Conservation (phyloP, 2,329 filamentous ascomycete species). For the Phoma herbarum region DNA sequence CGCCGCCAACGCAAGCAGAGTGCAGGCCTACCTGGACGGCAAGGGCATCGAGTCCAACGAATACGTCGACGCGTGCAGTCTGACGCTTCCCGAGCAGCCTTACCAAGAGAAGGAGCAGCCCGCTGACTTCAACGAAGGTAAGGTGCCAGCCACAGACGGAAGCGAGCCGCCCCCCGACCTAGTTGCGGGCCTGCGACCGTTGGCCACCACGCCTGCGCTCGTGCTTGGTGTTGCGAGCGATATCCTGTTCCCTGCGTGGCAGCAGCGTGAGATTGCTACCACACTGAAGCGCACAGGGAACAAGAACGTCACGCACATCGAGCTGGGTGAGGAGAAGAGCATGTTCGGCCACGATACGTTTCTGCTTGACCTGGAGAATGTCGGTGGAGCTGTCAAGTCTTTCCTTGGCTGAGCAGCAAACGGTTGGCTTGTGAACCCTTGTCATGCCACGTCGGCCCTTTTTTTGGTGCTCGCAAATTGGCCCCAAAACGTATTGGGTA, state of each 20-base stretch:
- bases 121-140: conserved; percentile 40
- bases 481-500: conserved; percentile 1
- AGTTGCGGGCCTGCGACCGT: conserved; percentile 73
- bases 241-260: conserved; percentile 97
- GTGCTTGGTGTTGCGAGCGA: conserved; percentile 96
- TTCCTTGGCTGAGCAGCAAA: conserved; percentile 71
- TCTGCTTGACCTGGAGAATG: conserved; percentile 87
- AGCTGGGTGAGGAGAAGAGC: conserved; percentile 92
- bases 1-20: conserved; percentile 65
- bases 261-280: conserved; percentile 92
- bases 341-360: conserved; percentile 98
- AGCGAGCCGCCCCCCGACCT: conserved; percentile 78
- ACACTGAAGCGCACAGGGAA: conserved; percentile 82
- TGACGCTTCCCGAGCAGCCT: conserved; percentile 82
- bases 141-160: conserved; percentile 39
- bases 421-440: not conserved
- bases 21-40: conserved; percentile 59
- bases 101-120: conserved; percentile 83
- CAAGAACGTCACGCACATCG: conserved; percentile 81
- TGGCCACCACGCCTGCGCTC: conserved; percentile 81
- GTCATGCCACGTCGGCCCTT: conserved; percentile 12
- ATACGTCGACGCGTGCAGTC: conserved; percentile 68
- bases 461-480: conserved; percentile 2
- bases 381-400: conserved; percentile 81
- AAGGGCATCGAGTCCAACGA: conserved; percentile 32